Conservation (phyloP, 1,284 basidiomycete species). For the Austropuccinia psidii region DNA sequence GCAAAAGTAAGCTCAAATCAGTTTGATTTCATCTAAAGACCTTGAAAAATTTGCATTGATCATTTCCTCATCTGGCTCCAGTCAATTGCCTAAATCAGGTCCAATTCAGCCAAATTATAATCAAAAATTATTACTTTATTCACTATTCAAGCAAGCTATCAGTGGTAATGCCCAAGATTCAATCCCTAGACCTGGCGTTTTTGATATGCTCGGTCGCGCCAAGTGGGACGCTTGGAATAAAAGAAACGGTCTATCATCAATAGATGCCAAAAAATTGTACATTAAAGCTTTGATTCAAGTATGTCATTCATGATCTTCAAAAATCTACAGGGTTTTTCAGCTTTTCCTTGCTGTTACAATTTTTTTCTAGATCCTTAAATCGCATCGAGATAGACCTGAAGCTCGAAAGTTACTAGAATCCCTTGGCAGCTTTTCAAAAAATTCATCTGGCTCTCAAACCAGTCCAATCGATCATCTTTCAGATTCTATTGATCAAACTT, state of each 20-base stretch:
- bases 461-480: too few relatives aligned
- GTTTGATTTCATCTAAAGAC: not conserved
- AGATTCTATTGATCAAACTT: too few relatives aligned
- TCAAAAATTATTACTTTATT: constrained; percentile 31
- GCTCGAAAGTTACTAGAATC: constrained; percentile 11
- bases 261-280: constrained; percentile 24
- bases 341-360: too few relatives aligned
- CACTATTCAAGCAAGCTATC: constrained; percentile 30
- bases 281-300: constrained; percentile 28
- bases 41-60: not conserved
- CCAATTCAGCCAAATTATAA: constrained; percentile 32
- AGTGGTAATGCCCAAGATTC: constrained; percentile 22
- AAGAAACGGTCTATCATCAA: constrained; percentile 4
- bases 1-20: constrained; percentile 7
- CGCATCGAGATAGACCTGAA: constrained; percentile 26
- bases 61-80: not conserved
- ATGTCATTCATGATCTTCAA: not conserved
- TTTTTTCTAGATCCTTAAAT: constrained; percentile 19
- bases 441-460: too few relatives aligned
- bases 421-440: too few relatives aligned
- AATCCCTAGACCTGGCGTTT: constrained; percentile 18
- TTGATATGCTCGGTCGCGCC: constrained; percentile 29
- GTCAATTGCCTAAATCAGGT: constrained; percentile 11
- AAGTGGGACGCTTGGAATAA: constrained; percentile 36
- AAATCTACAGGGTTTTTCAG: too few relatives aligned